These are phyloP conservation scores for Emergomyces africanus DNA, from an alignment of 2,329 filamentous ascomycete genomes.

Conservation along the genomic window DNA sequence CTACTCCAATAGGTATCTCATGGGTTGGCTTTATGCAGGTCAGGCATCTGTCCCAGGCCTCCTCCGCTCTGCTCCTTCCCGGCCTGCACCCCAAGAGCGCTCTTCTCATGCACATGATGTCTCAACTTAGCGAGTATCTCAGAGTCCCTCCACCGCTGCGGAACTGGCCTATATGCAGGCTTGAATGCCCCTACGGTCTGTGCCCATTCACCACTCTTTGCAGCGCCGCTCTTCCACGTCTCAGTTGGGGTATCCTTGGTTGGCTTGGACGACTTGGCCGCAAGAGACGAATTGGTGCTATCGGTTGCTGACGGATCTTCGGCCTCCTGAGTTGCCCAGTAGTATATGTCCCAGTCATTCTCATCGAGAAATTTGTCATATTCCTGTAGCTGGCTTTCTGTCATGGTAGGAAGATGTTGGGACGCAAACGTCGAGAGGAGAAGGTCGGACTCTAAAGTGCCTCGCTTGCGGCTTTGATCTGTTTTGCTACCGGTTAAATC, in stretches of 20 bases:
- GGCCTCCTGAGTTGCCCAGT: slow-evolving; percentile 89
- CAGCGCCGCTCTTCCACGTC: slow-evolving; percentile 39
- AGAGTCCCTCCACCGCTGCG: slow-evolving; percentile 69
- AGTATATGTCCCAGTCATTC: slow-evolving; percentile 99
- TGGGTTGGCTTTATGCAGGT: slow-evolving; percentile 30
- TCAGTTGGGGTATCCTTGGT: slow-evolving; percentile 30
- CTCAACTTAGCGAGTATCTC: slow-evolving; percentile 66
- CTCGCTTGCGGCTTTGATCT: slow-evolving; percentile 97
- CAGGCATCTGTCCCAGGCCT: slow-evolving; percentile 37
- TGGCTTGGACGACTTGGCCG: slow-evolving; percentile 1
- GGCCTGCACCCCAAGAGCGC: slow-evolving; percentile 36
- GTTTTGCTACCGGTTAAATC: slow-evolving; percentile 43
- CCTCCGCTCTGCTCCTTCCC: slow-evolving; percentile 26
- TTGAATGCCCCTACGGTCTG: slow-evolving; percentile 93
- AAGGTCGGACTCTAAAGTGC: slow-evolving; percentile 89
- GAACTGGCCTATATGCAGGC: slow-evolving; percentile 85
- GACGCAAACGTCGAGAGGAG: slow-evolving; percentile 93
- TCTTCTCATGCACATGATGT: slow-evolving; percentile 63
- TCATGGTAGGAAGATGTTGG: slow-evolving; percentile 62
- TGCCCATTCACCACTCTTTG: slow-evolving; percentile 71
- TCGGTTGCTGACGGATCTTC: slow-evolving; percentile 40
- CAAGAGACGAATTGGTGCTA: slow-evolving; percentile 32
- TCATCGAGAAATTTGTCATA: slow-evolving; percentile 94
- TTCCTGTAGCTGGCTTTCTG: slow-evolving; percentile 56
- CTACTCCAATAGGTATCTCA: slow-evolving; percentile 2